Evolutionary conservation across 225 moss, liverwort and hornwort genomes (phyloP), one percentile per base, ranked within the genome.

Genomic region (Marchantia paleacea): DNA sequence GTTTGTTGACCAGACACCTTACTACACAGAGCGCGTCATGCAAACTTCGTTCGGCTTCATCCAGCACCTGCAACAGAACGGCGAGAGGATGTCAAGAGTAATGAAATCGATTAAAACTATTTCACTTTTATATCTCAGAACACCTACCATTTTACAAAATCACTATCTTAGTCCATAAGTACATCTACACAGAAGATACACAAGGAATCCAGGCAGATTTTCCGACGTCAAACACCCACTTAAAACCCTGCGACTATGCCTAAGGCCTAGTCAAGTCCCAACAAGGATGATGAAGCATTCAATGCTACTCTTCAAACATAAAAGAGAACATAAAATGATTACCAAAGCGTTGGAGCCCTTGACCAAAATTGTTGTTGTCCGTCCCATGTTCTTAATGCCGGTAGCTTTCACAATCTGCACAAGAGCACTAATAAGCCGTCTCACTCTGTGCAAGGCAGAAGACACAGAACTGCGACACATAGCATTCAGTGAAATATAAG

Each of bases 281-380:
- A 19, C 60, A 61, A 61, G 12, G 60, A 61, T 61, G n/a, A 0
- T 28, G 26, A 30, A 68, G n/a, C 14, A 28, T 69, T 2, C 3
- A 29, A 12, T 24, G 19, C 49, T 24, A n/a, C 7, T 66, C 61
- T n/a, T n/a, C n/a, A n/a, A 14, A 50, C 48, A 64, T 20, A 8
- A 3, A 10, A 20, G 7, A 78, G 16, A 63, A 19, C 57, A 71
- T 14, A 39, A 39, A 8, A 16, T 6, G 18, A 83, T 75, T 82
- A 97, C 97, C 91, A 97, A 83, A 73, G 92, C 94, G 83, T 97
- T 97, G 57, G 97, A 97, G 30, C 97, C 97, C 72, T 89, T 85
- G 83, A 97, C 93, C 79, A 97, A 71, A 50, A 97, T 83, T 73
- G 93, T 93, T 25, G 91, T 93, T 28, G 97, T 97, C 52, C 88